These are phyloP conservation scores for Glycine latifolia DNA, from an alignment of 306 rosid genomes.

Conservation along the genomic window DNA sequence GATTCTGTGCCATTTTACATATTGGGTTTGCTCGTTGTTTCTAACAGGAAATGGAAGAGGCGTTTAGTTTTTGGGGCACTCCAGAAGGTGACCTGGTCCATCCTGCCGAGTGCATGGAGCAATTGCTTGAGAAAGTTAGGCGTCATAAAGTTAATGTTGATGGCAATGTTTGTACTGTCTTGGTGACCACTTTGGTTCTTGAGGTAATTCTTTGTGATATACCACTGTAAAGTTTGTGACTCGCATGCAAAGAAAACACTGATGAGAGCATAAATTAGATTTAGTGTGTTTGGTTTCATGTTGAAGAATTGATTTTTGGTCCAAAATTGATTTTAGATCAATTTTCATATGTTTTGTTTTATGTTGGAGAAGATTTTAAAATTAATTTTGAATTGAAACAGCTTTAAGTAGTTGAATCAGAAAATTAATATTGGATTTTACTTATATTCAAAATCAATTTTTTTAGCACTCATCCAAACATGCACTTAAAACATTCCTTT, in stretches of 20 bases:
- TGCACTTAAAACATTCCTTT: not conserved
- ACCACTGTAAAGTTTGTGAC: constrained; percentile 24
- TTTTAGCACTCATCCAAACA: too few relatives aligned
- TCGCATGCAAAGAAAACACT: constrained; percentile 36
- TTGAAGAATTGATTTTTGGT: too few relatives aligned
- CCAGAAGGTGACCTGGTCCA: constrained; percentile 85
- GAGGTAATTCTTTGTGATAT: constrained; percentile 58
- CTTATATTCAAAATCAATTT: too few relatives aligned
- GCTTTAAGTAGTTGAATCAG: too few relatives aligned
- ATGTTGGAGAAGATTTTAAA: too few relatives aligned
- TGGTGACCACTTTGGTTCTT: constrained; percentile 84
- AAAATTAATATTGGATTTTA: too few relatives aligned
- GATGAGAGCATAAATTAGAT: not conserved
- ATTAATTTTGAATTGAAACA: too few relatives aligned
- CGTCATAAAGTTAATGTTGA: constrained; percentile 81
- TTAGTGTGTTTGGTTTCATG: too few relatives aligned
- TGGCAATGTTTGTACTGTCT: constrained; percentile 86
- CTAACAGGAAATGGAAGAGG: constrained; percentile 71
- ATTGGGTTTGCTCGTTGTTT: constrained; percentile 34
- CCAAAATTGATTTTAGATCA: too few relatives aligned
- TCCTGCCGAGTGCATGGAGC: constrained; percentile 90
- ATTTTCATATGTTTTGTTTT: too few relatives aligned
- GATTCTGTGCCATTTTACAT: constrained; percentile 3
- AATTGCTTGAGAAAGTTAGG: constrained; percentile 89
- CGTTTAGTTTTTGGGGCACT: constrained; percentile 83